Evolutionary conservation across 495 filamentous ascomycete species (phyloP).

Genomic region (Penicillium arizonense): DNA sequence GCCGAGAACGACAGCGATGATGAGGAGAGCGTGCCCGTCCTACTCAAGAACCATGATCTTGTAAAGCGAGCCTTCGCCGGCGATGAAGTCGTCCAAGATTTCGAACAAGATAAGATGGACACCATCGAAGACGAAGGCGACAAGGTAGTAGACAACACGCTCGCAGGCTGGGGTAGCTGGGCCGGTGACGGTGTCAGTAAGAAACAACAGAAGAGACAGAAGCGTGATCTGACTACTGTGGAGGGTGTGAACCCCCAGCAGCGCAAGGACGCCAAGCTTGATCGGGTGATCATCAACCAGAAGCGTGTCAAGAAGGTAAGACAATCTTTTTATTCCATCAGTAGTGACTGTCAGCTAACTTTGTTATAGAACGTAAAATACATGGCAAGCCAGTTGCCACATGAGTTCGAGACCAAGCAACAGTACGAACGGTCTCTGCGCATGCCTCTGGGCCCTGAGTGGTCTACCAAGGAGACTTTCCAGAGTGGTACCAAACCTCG

Average conservation of each 20-base stretch:
- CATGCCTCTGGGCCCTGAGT: conserved; percentile 88
- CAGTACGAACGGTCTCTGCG: conserved; percentile 91
- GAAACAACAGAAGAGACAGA: conserved; percentile 60
- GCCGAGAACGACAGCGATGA: conserved; percentile 49
- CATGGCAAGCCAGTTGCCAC: conserved; percentile 75
- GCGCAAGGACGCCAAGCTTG: conserved; percentile 77
- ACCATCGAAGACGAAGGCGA: conserved; percentile 77
- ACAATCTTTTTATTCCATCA: neutral
- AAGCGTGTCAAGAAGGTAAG: conserved; percentile 85
- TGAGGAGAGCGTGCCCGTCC: conserved; percentile 60
- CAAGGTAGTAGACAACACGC: conserved; percentile 75
- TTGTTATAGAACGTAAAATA: conserved; percentile 75
- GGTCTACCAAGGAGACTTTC: conserved; percentile 90
- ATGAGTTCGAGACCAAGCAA: conserved; percentile 77
- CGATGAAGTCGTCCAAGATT: conserved; percentile 81
- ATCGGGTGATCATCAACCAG: conserved; percentile 88
- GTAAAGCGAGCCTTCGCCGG: conserved; percentile 86
- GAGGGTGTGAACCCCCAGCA: conserved; percentile 75
- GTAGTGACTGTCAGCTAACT: conserved; percentile 20
- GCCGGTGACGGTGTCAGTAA: conserved; percentile 73
- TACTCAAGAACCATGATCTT: conserved; percentile 75
- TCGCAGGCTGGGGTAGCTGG: conserved; percentile 94
- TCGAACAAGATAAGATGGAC: conserved; percentile 76
- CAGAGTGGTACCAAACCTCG: conserved; percentile 88
- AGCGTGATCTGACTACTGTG: conserved; percentile 63